Base-by-base conservation (phyloP, 192 early-diverging fungal species). In the Coemansia pectinata region DNA sequence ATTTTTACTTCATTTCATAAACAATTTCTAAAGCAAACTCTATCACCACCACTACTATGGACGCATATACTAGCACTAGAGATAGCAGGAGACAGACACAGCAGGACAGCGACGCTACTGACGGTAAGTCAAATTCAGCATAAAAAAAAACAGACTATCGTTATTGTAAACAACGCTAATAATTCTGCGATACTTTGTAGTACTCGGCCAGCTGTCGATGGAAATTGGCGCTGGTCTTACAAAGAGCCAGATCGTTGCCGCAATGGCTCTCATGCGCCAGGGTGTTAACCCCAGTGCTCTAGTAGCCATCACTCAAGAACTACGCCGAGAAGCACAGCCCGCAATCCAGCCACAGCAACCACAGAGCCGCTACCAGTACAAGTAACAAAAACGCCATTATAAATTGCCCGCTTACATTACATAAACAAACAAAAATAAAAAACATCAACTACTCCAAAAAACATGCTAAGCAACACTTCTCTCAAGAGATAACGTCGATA, bases 261-360 rank as follows among this genome's bases (percentile, higher is more conserved):
- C 81, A 15, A 75, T 78, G 73, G 41, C 62, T 21, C 70, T 83
- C 29, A 58, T 83, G 23, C 72, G 76, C 41, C 70, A 75, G 58
- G 81, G 81, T 0, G 70, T 83, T 42, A 83, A 83, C 72, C 76
- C 81, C 15, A 71, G 70, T 17, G 76, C 76, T 0, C 63, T 83
- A 12, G 69, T 74, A 10, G 81, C 81, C 41, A 83, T 83, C 17
- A 83, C 81, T 0, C 81, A 75, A 25, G 81, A 83, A 48, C 69
- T 83, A 38, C 76, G 81, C 63, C 61, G 57, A 23, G 72, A 77
- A 63, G 72, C 74, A 0, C 74, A 65, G 31, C 27, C 39, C 19
- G 47, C 63, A 8, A 11, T 62, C 12, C 40, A 73, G 17, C 44
- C 15, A 15, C 44, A 64, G 33, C 33, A 48, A 6, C 65, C 63